Base-by-base conservation (phyloP, 169 alveolate species). In the Plasmodium sp. region DNA sequence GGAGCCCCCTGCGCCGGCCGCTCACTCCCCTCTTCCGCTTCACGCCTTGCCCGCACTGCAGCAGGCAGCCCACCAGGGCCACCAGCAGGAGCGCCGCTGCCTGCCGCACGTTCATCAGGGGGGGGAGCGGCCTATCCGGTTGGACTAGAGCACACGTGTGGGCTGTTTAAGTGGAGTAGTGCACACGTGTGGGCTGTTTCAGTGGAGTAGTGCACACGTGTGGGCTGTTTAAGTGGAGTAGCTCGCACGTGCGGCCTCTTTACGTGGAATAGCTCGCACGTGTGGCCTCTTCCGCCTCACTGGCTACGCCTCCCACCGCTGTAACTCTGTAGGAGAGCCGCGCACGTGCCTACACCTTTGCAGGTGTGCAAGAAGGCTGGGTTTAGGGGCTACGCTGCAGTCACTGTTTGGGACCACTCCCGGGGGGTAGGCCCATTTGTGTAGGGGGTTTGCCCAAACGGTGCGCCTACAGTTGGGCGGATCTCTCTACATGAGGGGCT, bases 1-100 rank as follows among this genome's bases (percentile, higher is more conserved):
- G 72, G 81, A 79, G 73, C 9, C 36, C 51, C 33, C 82, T 41
- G 45, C 48, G 71, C 71, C 45, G 79, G 36, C 81, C 75, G 45
- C 39, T 14, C 0, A 81, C 2, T 27, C 73, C 56, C 48, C 90
- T 54, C 45, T 67, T 79, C 33, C 83, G 51, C 33, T 34, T 77
- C 1, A 88, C 81, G n/a, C 94, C 27, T 41, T 39, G 10, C 18
- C 85, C 56, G 34, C 83, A 36, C 36, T 48, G 56, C 62, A 80
- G 54, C 16, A 88, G 12, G 62, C 67, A 27, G 36, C 67, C 43
- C 34, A 88, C 18, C 3, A 88, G 7, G 36, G 83, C 33, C 18
- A 80, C 58, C 2, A 75, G 14, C 3, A 75, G 56, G 58, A 75
- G 33, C 22, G 34, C 39, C 0, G 9, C 77, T 1, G 43, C 33